A percentile compares a stretch with the other conserved stretches of the same genome.
Evolutionary conservation across 1,284 basidiomycete species (phyloP).

Genomic region (Irpex sp.): DNA sequence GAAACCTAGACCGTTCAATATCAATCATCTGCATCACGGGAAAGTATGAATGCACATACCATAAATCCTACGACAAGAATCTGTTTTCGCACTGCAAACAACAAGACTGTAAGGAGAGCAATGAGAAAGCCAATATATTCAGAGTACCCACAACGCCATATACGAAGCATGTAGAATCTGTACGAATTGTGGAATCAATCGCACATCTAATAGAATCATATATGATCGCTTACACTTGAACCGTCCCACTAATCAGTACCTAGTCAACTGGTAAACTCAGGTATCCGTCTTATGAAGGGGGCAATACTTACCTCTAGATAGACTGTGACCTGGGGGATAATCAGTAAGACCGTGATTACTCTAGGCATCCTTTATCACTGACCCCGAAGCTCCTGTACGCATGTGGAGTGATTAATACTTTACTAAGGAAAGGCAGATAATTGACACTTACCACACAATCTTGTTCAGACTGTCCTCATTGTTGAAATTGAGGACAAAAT

Average conservation of each 20-base stretch:
- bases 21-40: not conserved
- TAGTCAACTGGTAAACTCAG: not conserved
- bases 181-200: not conserved
- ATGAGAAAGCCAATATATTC: not conserved
- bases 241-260: not conserved
- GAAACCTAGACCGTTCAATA: not conserved
- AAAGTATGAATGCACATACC: not conserved
- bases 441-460: not conserved
- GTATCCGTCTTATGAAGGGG: not conserved
- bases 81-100: not conserved
- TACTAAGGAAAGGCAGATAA: not conserved
- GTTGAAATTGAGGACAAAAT: not conserved
- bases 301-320: not conserved
- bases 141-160: not conserved
- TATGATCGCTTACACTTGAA: not conserved
- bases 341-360: not conserved
- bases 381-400: not conserved
- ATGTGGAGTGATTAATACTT: not conserved
- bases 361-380: not conserved
- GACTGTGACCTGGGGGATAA: not conserved
- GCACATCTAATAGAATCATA: not conserved
- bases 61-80: not conserved
- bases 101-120: not conserved
- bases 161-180: not conserved
- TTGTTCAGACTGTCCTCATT: not conserved